Evolutionary conservation across 139 green algal species (phyloP).

Genomic region (Limnomonas spitsbergensis): DNA sequence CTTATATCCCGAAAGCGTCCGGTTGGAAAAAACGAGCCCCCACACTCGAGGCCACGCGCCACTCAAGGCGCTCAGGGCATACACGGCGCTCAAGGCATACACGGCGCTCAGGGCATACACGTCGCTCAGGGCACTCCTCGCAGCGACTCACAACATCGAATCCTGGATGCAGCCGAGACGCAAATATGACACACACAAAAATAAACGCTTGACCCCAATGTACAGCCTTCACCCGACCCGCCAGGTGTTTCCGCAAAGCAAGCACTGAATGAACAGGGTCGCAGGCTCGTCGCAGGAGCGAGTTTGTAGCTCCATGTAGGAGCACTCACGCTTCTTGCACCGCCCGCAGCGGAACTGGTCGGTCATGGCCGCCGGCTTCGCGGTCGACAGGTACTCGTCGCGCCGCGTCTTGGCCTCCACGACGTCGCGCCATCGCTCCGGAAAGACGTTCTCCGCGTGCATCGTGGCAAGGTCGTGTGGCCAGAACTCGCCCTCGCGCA

Average conservation of each 20-base stretch:
- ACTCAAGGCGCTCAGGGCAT: too few relatives aligned
- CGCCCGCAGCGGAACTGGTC: slow-evolving; percentile 11
- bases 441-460: slow-evolving; percentile 4
- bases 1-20: neutral
- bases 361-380: slow-evolving; percentile 12
- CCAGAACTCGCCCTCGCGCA: neutral
- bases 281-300: slow-evolving; percentile 16
- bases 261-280: slow-evolving; percentile 16
- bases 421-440: slow-evolving; percentile 5
- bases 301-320: slow-evolving; percentile 13
- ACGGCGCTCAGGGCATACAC: too few relatives aligned
- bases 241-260: slow-evolving; percentile 10
- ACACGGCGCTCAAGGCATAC: too few relatives aligned
- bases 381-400: slow-evolving; percentile 10
- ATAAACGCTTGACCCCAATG: too few relatives aligned
- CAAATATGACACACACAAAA: too few relatives aligned
- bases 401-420: neutral
- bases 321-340: slow-evolving; percentile 16
- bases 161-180: too few relatives aligned
- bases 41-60: too few relatives aligned
- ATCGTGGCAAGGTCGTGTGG: slow-evolving; percentile 7
- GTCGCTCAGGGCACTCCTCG: too few relatives aligned
- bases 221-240: slow-evolving; percentile 3
- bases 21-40: too few relatives aligned
- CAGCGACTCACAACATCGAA: too few relatives aligned